Evolutionary conservation across 108 stramenopile species (phyloP), one percentile per base, ranked within the genome.

Genomic region (Skeletonema potamos): DNA sequence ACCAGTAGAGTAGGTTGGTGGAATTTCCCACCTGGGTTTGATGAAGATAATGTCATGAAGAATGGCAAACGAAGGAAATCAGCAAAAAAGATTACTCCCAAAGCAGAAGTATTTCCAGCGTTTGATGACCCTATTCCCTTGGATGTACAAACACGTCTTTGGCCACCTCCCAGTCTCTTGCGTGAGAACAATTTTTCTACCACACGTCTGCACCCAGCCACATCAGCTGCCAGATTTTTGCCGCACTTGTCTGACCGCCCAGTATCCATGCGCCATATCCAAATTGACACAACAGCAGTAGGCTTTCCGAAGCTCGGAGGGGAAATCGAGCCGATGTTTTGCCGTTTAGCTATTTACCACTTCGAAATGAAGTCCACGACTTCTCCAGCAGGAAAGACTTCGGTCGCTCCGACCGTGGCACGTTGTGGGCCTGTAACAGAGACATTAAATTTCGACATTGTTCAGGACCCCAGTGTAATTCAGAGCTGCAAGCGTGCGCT

Each of bases 251-350:
- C 94, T 6, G 94, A 95, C 72, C 86, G 94, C 24, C 85, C 89
- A 37, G 90, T 90, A 56, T 87, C 79, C 48, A 80, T 83, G 48
- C 80, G 92, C 26, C 88, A 93, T 55, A 70, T 95, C 17, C 94
- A 95, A 82, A 88, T 95, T 27, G 92, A 95, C 63, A 90, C 94
- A 18, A 87, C 89, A 30, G 87, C 87, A 15, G 89, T 95, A n/a
- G 87, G 85, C n/a, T 95, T 95, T 68, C 87, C 92, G 9, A 76
- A 84, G 26, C 63, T 93, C 33, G 89, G 88, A 20, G 93, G 87
- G 1, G 94, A 95, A 70, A 80, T 90, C 17, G 94, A 95, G 65
- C 94, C 94, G 3, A 74, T 95, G 59, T 95, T 93, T 70, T 95
- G 94, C 64, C 87, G 88, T 6, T 58, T 95, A 15, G 84, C 89